A percentile compares a stretch with the other conserved stretches of the same genome.
These are phyloP conservation scores for Linum trigynum DNA, from an alignment of 345 rosid genomes.

Conservation along the genomic window DNA sequence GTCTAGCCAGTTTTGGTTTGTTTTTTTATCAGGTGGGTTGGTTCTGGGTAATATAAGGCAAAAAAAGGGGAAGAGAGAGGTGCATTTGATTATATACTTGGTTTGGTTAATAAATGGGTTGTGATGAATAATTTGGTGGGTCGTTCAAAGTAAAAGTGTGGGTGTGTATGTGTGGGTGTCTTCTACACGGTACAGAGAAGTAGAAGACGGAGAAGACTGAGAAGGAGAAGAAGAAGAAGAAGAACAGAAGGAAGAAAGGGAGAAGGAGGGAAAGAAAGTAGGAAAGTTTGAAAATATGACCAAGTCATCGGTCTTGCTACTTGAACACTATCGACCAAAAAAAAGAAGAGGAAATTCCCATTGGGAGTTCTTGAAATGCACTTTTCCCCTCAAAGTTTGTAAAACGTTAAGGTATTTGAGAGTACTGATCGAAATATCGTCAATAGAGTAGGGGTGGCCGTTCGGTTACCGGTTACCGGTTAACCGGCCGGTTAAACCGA, in stretches of 20 bases:
- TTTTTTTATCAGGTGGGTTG: background rate
- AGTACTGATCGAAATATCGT: too few species aligned
- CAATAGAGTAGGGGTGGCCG: too few species aligned
- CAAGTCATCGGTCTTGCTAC: conserved; percentile 8
- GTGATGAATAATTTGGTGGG: too few species aligned
- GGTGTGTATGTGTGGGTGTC: background rate
- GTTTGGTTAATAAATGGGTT: too few species aligned
- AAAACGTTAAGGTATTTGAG: background rate
- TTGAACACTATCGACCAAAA: too few species aligned
- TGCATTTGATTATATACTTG: too few species aligned
- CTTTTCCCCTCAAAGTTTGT: background rate
- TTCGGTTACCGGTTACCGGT: too few species aligned
- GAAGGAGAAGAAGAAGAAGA: background rate
- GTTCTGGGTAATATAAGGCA: background rate
- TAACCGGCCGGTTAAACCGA: too few species aligned
- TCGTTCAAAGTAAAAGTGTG: background rate
- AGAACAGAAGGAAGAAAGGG: too few species aligned
- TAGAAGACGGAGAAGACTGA: background rate
- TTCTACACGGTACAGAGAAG: conserved; percentile 10
- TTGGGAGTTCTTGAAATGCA: conserved; percentile 6
- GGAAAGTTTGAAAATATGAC: conserved; percentile 11
- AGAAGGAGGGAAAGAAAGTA: background rate
- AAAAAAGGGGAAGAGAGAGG: too few species aligned
- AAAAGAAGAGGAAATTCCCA: too few species aligned
- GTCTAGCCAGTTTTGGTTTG: too few species aligned